These are phyloP conservation scores for Elongisporangium undulatum DNA, from an alignment of 352 stramenopile genomes.

Conservation along the genomic window DNA sequence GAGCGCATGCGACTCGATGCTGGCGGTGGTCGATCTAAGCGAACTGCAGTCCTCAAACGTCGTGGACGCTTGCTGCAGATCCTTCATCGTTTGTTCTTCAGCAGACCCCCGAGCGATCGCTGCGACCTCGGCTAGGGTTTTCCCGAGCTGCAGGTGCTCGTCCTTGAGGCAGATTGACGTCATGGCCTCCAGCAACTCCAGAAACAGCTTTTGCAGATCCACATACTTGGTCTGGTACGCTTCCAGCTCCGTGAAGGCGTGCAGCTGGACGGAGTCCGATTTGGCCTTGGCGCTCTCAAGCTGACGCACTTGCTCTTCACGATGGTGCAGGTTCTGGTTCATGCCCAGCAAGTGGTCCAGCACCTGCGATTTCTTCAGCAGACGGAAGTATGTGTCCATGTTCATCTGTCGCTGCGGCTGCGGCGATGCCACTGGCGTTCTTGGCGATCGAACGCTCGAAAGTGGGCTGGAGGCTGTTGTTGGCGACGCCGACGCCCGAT, in stretches of 20 bases:
- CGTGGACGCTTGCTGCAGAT: conserved; percentile 31
- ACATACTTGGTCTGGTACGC: conserved; percentile 44
- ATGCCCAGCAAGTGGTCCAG: conserved; percentile 47
- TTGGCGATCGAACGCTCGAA: not conserved
- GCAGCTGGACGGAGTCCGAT: conserved; percentile 41
- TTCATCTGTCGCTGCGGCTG: conserved; percentile 22
- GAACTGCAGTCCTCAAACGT: conserved; percentile 4
- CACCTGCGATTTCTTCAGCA: conserved; percentile 67
- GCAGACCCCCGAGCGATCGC: conserved; percentile 10
- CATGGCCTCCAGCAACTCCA: conserved; percentile 44
- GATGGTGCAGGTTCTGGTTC: conserved; percentile 29
- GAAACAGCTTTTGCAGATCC: conserved; percentile 43
- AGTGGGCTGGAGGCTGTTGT: conserved; percentile 4
- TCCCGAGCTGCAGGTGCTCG: conserved; percentile 23
- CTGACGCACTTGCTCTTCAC: conserved; percentile 34
- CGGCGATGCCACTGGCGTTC: not conserved
- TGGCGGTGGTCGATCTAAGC: not conserved
- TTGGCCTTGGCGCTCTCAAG: conserved; percentile 44
- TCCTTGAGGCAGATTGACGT: conserved; percentile 36
- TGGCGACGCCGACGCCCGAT: not conserved
- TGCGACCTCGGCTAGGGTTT: conserved; percentile 6
- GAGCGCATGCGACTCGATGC: conserved; percentile 37
- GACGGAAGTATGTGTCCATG: conserved; percentile 54
- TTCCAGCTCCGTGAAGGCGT: conserved; percentile 49
- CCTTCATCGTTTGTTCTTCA: conserved; percentile 46